Evolutionary conservation across 139 green algal genomes (phyloP), one percentile per base, ranked within the genome.

Genomic region (Haematococcus sp.): DNA sequence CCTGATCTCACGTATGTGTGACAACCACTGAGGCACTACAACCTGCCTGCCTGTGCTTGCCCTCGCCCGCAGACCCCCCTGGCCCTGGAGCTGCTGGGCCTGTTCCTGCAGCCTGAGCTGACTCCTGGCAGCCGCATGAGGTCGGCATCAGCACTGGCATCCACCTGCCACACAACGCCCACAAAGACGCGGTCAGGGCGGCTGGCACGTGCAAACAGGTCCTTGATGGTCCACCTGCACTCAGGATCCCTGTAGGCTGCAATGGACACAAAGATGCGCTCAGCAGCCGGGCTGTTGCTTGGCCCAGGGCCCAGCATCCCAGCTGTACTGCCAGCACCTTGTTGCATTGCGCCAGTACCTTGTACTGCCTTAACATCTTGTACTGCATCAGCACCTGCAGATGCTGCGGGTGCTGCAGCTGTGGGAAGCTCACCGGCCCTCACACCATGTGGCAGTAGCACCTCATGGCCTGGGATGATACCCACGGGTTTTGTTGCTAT

Each of bases 231-330:
- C 86, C 86, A 92, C 34, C 81, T 76, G 7, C 75, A 83, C 76
- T 96, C 91, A 32, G 81, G 78, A 71, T 96, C 90, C 0, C 91
- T 69, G 55, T 92, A 95, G 1, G 84, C 76, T 0, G 82, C 83
- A 15, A 96, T 75, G n/a, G 81, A 88, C 31, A 96, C 89, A 81
- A 94, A 94, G 61, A 96, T 94, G 63, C 46, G 64, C 19, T 30
- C 27, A 22, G 20, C 25, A 13, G 27, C 28, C 28, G 28, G 5
- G 46, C 46, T 17, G 15, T 15, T 19, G 13, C 33, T 34, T 71
- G 40, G 9, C 19, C 22, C n/a, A n/a, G n/a, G n/a, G n/a, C n/a
- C n/a, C n/a, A n/a, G n/a, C n/a, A n/a, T n/a, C 27, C 51, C 19
- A 43, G 27, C 27, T 17, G 32, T 13, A 16, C 11, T 31, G 54